A percentile compares a stretch with the other conserved stretches of the same genome.
Evolutionary conservation across 306 rosid species (phyloP).

Genomic region (Casuarina cunninghamiana): DNA sequence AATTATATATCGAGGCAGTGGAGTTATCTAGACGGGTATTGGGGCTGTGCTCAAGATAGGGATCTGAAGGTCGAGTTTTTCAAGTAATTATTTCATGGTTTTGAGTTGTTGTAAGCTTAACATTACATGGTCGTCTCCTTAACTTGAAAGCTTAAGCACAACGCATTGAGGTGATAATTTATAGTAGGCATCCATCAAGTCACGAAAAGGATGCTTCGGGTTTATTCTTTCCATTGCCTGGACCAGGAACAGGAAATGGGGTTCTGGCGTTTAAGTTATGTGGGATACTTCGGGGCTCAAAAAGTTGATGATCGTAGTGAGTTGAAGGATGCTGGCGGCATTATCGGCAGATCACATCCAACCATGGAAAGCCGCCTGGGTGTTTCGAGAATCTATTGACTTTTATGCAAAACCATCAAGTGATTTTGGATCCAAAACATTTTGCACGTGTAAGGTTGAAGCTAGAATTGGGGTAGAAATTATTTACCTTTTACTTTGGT

Average conservation of each 20-base stretch:
- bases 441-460: slow-evolving; percentile 29
- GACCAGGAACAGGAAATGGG: neutral
- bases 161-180: no score
- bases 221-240: neutral
- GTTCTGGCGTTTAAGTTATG: neutral
- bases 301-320: neutral
- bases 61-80: no score
- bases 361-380: neutral
- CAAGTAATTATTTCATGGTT: no score
- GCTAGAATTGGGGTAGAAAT: neutral
- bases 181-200: no score
- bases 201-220: no score
- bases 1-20: neutral
- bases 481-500: neutral
- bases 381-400: neutral
- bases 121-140: no score
- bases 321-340: neutral
- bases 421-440: slow-evolving; percentile 28
- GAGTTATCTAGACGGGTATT: neutral
- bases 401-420: slow-evolving; percentile 29
- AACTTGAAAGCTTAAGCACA: no score
- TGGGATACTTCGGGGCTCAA: neutral
- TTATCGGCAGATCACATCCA: neutral
- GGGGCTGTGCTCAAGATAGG: no score
- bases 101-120: no score